phyloP scores from a whole-genome alignment of 2,329 filamentous ascomycete genomes.

The Akanthomyces lecanii region DNA sequence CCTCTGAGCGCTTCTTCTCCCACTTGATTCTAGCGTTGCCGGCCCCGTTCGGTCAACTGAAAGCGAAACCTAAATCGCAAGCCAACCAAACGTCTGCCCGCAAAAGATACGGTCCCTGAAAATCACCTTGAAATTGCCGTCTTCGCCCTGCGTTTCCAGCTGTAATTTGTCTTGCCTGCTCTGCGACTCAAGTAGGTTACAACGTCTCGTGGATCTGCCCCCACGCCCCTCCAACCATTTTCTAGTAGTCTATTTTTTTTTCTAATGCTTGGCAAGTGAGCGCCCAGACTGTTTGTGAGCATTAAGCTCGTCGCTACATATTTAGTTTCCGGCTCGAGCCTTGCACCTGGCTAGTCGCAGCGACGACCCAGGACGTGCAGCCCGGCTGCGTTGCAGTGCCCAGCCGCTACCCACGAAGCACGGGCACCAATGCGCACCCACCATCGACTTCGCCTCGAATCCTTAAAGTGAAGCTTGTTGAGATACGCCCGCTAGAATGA shows the following conservation, averaged over 20 bases:
- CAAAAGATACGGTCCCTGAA: slow-evolving; percentile 3
- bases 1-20: not conserved
- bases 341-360: not conserved
- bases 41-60: not conserved
- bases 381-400: not conserved
- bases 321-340: not conserved
- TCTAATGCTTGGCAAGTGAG: not conserved
- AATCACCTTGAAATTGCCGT: not conserved
- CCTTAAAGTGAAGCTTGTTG: slow-evolving; percentile 15
- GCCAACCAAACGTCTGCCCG: slow-evolving; percentile 2
- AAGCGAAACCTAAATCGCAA: not conserved
- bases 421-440: not conserved
- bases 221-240: not conserved
- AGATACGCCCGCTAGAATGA: not conserved
- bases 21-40: not conserved
- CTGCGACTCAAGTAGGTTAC: not conserved
- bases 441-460: not conserved
- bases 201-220: slow-evolving; percentile 1
- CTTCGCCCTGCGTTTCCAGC: not conserved
- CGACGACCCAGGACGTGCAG: not conserved
- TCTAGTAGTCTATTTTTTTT: not conserved
- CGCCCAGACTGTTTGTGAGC: not conserved
- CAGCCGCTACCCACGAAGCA: slow-evolving; percentile 8
- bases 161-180: not conserved
- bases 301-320: not conserved